Evolutionary conservation across 345 rosid species (phyloP).

Genomic region (Salix dunnii): DNA sequence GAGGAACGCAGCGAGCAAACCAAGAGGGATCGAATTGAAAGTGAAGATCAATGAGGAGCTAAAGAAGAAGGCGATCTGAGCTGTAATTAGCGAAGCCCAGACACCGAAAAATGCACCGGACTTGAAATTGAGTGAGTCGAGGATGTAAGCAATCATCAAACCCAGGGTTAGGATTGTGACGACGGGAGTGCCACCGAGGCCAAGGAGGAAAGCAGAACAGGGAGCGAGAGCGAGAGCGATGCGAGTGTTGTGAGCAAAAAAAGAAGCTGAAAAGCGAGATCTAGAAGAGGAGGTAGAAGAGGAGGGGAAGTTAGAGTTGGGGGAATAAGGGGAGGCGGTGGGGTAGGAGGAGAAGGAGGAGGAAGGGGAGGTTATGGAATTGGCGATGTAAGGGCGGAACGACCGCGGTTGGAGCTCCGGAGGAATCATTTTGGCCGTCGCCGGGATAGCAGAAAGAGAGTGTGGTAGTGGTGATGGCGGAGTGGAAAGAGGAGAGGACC

Average conservation of each 20-base stretch:
- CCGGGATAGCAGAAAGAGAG: not conserved
- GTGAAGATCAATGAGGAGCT: slow-evolving; percentile 53
- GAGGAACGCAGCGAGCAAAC: slow-evolving; percentile 64
- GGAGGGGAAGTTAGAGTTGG: slow-evolving; percentile 36
- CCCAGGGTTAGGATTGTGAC: slow-evolving; percentile 69
- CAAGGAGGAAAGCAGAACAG: slow-evolving; percentile 83
- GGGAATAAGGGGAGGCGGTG: slow-evolving; percentile 37
- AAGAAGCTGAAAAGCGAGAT: slow-evolving; percentile 71
- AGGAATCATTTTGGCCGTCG: slow-evolving; percentile 69
- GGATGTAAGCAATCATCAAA: slow-evolving; percentile 85
- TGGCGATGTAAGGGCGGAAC: slow-evolving; percentile 66
- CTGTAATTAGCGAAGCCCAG: slow-evolving; percentile 76
- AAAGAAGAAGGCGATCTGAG: slow-evolving; percentile 97
- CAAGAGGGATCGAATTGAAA: slow-evolving; percentile 63
- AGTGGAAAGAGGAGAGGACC: not conserved
- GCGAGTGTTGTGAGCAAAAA: slow-evolving; percentile 72
- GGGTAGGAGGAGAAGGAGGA: slow-evolving; percentile 38
- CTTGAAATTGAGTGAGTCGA: slow-evolving; percentile 82
- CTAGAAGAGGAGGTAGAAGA: slow-evolving; percentile 28
- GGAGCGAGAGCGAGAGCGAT: slow-evolving; percentile 80
- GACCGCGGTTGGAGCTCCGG: slow-evolving; percentile 87
- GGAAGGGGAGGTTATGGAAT: slow-evolving; percentile 40
- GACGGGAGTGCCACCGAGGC: slow-evolving; percentile 92
- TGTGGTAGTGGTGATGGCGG: not conserved
- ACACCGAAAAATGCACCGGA: slow-evolving; percentile 77